Base-by-base conservation (phyloP, 2,329 filamentous ascomycete species). In the Apiospora hydei region DNA sequence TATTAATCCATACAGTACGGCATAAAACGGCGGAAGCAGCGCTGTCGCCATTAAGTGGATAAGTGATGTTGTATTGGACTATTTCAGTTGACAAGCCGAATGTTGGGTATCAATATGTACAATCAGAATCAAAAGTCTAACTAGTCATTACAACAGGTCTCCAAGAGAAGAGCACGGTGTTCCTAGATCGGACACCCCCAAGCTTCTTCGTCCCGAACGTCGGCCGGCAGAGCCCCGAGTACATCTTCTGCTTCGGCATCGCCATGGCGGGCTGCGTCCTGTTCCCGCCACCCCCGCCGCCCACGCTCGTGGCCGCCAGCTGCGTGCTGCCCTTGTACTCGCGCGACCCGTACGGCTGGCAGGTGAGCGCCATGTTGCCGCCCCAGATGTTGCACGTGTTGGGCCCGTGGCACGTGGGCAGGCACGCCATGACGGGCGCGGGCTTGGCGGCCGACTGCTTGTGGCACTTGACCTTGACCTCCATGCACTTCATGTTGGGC, bases 341-440 rank as follows among this genome's bases (percentile, higher is more conserved):
- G 64, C 16, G 21, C 64, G 38, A 41, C 24, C 24, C 64, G 34
- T 24, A 67, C 10, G 64, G 41, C 64, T 67, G 21, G 38, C 64
- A 67, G 34, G 64, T 26, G 14, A 67, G 64, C 10, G 64, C 64
- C 64, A 67, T 41, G 34, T 67, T 44, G 41, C 41, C 43, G n/a
- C n/a, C 26, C 18, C 43, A 67, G 24, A 43, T 5, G 64, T n/a
- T 16, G 64, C 64, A 67, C 34, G n/a, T 34, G 11, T 38, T 43
- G 13, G 21, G 21, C n/a, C 41, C 64, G 38, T 24, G n/a, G 41
- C 64, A 67, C 21, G 21, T 24, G 30, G 64, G 64, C 64, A 67
- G 41, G 64, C 64, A 67, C 13, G 64, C 64, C 64, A 43, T 44
- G 38, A 67, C 64, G 34, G 34, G 24, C 18, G 11, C 41, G 4